These are phyloP conservation scores for Kondoa malvinella DNA, from an alignment of 768 basidiomycete species.

Conservation along the genomic window DNA sequence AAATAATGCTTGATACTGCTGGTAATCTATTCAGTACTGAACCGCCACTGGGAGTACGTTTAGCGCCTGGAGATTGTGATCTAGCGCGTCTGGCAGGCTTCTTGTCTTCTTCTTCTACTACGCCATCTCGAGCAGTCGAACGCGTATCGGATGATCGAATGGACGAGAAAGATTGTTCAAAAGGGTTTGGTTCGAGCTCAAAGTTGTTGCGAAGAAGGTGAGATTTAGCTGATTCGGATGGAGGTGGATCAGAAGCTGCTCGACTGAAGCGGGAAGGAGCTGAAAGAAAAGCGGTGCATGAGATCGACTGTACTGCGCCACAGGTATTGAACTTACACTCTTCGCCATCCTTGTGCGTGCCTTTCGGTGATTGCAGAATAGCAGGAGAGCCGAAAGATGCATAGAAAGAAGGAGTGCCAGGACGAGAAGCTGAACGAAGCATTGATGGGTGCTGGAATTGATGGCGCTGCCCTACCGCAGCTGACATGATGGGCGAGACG, in stretches of 20 bases:
- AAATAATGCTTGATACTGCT: conserved; percentile 60
- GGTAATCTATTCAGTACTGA: conserved; percentile 42
- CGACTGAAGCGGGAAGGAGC: neutral
- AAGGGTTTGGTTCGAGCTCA: conserved; percentile 69
- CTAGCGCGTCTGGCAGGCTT: conserved; percentile 10
- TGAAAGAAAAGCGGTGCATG: neutral
- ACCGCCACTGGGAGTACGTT: conserved; percentile 6
- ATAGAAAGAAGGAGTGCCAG: neutral
- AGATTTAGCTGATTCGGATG: neutral
- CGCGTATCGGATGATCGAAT: conserved; percentile 5
- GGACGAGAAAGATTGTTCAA: conserved; percentile 74
- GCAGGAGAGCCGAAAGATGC: neutral
- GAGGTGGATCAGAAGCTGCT: conserved; percentile 4
- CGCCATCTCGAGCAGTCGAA: neutral
- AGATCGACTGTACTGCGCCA: too few species aligned
- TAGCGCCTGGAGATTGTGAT: conserved; percentile 12
- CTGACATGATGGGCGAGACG: neutral
- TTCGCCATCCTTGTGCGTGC: neutral
- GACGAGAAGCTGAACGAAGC: neutral
- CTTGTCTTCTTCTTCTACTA: neutral
- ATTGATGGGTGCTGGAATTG: neutral
- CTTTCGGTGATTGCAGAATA: neutral
- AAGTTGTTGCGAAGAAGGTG: conserved; percentile 13
- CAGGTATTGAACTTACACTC: neutral
- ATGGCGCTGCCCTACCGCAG: neutral